A percentile compares a stretch with the other conserved stretches of the same genome.
phyloP scores from a whole-genome alignment of 306 rosid genomes.

The Abrus pulchellus region DNA sequence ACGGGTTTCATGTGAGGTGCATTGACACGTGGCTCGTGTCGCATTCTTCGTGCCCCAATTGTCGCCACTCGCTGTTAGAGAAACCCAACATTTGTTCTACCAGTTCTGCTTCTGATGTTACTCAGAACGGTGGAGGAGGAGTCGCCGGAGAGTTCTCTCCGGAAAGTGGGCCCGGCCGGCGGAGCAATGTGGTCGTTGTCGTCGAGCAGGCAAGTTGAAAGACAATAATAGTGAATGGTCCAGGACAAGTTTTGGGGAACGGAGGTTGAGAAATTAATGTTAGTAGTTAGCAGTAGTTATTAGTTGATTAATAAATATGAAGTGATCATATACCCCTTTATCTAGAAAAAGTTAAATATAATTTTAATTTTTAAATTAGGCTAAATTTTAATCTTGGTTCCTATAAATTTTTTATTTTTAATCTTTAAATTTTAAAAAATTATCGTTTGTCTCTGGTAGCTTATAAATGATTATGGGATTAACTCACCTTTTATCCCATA shows the following conservation, averaged over 20 bases:
- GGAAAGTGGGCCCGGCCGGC: constrained; percentile 41
- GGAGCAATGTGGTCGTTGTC: constrained; percentile 42
- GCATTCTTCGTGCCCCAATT: constrained; percentile 91
- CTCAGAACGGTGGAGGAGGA: not conserved
- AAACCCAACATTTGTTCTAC: not conserved
- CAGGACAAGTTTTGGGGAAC: constrained; percentile 18
- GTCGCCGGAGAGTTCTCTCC: constrained; percentile 22
- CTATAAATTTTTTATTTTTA: no score
- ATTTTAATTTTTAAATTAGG: no score
- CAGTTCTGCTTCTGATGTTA: not conserved
- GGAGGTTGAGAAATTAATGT: constrained; percentile 13
- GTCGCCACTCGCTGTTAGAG: constrained; percentile 69
- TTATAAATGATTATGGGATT: no score
- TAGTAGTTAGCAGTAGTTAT: not conserved
- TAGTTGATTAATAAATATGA: not conserved
- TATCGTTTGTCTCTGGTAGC: no score
- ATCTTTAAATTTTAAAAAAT: no score
- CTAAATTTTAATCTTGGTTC: no score
- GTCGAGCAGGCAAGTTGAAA: constrained; percentile 50
- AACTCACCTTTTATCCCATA: no score
- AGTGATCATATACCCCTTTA: no score
- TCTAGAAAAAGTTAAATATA: no score
- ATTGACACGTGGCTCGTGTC: constrained; percentile 84
- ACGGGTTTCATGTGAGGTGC: constrained; percentile 86
- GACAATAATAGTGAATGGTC: not conserved